Conservation (phyloP, 108 stramenopile genomes). For the Phaeodactylum tricornutum region DNA sequence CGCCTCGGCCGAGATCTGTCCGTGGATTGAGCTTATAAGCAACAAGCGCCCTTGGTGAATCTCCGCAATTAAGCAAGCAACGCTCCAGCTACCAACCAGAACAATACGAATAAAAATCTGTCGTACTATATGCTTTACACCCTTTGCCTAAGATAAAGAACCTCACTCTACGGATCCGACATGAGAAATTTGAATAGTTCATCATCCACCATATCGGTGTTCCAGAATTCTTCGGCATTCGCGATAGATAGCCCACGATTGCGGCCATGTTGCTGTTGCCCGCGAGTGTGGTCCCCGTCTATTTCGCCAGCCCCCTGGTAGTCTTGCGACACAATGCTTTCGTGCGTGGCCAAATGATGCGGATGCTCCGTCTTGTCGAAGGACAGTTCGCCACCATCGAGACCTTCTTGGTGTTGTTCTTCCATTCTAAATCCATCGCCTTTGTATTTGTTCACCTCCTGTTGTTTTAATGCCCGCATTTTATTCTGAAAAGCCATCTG, state of each 20-base stretch:
- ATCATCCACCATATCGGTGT: conserved; percentile 56
- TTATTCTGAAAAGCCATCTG: conserved; percentile 77
- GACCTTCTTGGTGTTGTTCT: not conserved
- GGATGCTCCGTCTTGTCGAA: conserved; percentile 4
- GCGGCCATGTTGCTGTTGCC: not conserved
- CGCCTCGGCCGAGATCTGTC: too few relatives aligned
- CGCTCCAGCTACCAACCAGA: too few relatives aligned
- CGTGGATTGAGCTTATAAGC: too few relatives aligned
- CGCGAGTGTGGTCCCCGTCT: too few relatives aligned
- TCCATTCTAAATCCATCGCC: conserved; percentile 1
- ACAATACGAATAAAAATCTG: too few relatives aligned
- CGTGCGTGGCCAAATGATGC: not conserved
- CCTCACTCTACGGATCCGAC: too few relatives aligned
- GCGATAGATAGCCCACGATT: conserved; percentile 21
- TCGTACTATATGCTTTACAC: too few relatives aligned
- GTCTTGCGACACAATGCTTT: not conserved
- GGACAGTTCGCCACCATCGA: conserved; percentile 2
- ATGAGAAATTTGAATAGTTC: conserved; percentile 82
- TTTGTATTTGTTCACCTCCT: conserved; percentile 57
- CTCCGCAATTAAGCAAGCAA: too few relatives aligned
- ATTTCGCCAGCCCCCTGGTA: too few relatives aligned
- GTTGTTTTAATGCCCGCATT: conserved; percentile 73
- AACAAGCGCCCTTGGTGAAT: too few relatives aligned
- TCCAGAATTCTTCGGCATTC: conserved; percentile 57
- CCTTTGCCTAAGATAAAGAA: too few relatives aligned